phyloP scores from a whole-genome alignment of 2,329 filamentous ascomycete genomes.

The Verticillium longisporum region DNA sequence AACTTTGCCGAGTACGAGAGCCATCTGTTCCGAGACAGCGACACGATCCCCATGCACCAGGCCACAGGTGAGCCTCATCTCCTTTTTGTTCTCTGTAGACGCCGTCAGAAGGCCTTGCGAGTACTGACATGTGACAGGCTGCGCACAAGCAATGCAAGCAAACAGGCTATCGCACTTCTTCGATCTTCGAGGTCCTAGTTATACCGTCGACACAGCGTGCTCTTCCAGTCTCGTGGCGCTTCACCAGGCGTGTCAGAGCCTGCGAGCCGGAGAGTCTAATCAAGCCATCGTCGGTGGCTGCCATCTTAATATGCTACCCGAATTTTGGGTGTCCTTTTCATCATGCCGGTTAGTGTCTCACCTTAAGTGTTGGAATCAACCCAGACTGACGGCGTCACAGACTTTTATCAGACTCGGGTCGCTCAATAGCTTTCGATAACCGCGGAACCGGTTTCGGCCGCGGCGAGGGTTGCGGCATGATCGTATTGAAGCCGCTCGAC shows the following conservation, averaged over 20 bases:
- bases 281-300: constrained; percentile 31
- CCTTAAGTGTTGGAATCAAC: background rate
- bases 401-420: constrained; percentile 18
- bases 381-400: constrained; percentile 2
- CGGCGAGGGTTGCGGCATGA: constrained; percentile 39
- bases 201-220: constrained; percentile 27
- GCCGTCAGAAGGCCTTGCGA: background rate
- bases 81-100: background rate
- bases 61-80: constrained; percentile 32
- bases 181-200: constrained; percentile 30
- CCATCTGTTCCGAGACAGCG: constrained; percentile 34
- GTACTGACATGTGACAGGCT: constrained; percentile 23
- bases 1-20: constrained; percentile 41
- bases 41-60: constrained; percentile 44
- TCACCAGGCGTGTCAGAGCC: constrained; percentile 21
- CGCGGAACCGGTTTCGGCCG: constrained; percentile 23
- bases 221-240: constrained; percentile 23
- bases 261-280: constrained; percentile 18
- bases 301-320: constrained; percentile 18
- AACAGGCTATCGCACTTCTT: constrained; percentile 51
- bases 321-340: constrained; percentile 37
- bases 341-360: constrained; percentile 28
- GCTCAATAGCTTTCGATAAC: constrained; percentile 21
- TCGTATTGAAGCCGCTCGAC: constrained; percentile 43
- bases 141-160: constrained; percentile 43